A percentile compares a stretch with the other conserved stretches of the same genome.
phyloP scores from a whole-genome alignment of 495 filamentous ascomycete genomes.

The Chaetomium cochliodes region DNA sequence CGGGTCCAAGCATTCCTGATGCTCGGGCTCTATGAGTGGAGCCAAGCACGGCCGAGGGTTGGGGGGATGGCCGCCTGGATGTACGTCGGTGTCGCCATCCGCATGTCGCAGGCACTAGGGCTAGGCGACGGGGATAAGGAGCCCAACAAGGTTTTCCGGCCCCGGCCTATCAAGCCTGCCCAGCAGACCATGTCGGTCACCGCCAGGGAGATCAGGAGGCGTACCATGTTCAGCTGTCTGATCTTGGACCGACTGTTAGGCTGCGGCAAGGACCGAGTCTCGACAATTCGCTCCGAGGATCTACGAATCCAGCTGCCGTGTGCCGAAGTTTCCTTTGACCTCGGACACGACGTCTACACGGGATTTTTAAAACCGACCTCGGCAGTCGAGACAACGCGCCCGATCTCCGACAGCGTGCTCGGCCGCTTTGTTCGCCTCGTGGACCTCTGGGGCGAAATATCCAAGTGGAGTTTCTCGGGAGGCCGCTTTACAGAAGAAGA shows the following conservation, averaged over 20 bases:
- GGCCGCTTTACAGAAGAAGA: slow-evolving; percentile 63
- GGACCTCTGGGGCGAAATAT: slow-evolving; percentile 75
- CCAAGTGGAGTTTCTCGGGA: slow-evolving; percentile 72
- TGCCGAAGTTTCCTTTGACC: slow-evolving; percentile 64
- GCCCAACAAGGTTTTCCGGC: slow-evolving; percentile 29
- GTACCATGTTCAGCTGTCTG: slow-evolving; percentile 85
- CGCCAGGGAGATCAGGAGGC: slow-evolving; percentile 70
- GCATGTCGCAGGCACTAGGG: slow-evolving; percentile 68
- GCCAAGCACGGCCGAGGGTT: slow-evolving; percentile 56
- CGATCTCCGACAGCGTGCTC: slow-evolving; percentile 61
- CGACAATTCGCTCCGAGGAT: slow-evolving; percentile 66
- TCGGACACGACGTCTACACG: slow-evolving; percentile 65
- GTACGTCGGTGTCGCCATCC: slow-evolving; percentile 73
- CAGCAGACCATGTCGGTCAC: slow-evolving; percentile 48
- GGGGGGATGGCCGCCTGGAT: slow-evolving; percentile 75
- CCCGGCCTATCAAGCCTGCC: slow-evolving; percentile 20
- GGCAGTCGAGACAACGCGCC: slow-evolving; percentile 31
- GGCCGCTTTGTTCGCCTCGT: slow-evolving; percentile 75
- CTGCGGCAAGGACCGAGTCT: slow-evolving; percentile 70
- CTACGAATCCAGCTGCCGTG: slow-evolving; percentile 67
- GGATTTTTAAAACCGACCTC: slow-evolving; percentile 44
- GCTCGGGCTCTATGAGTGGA: slow-evolving; percentile 84
- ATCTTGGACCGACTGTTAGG: slow-evolving; percentile 77
- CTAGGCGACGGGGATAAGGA: slow-evolving; percentile 62
- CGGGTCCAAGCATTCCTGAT: slow-evolving; percentile 76